Evolutionary conservation across 345 rosid species (phyloP), one percentile per base, ranked within the genome.

Genomic region (Ailanthus altissimus): DNA sequence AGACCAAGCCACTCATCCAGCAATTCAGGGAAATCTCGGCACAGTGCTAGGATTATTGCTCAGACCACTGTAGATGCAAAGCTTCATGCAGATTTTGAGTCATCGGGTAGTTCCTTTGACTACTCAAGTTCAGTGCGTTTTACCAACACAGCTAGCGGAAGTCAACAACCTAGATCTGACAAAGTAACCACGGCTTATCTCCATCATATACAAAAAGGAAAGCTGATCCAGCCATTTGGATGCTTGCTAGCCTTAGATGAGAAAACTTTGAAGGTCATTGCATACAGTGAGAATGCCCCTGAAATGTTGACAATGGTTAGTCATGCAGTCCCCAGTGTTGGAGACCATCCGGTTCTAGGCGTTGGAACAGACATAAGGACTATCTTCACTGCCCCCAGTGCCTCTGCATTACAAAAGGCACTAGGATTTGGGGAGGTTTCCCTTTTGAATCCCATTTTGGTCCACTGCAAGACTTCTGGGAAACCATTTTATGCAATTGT

Each of bases 121-220:
- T 93, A 93, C 86, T 90, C 96, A 5, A 93, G 78, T 85, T 91
- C 99, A 0, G 93, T 95, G 57, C 94, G 93, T 6, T 84, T 88
- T 54, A 81, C 81, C 70, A 76, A 83, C 32, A 71, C 86, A 12
- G 81, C 51, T 50, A 75, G 59, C 73, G 92, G 81, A 74, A 82
- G 84, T 63, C 86, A 78, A 40, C 90, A 83, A 57, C 97, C 94
- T 5, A 89, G 86, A 62, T 89, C 99, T 40, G 93, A 95, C 88
- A 91, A 83, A 74, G 92, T 90, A 72, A 95, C 98, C 78, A 86
- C 98, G 3, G 85, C 98, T 38, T 95, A 93, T 85, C 99, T 95
- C 79, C 93, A 90, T 84, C 97, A 95, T 78, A 90, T 93, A 83
- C 99, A 95, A 83, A 95, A 95, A 83, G 97, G 98, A 79, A 93